These are phyloP conservation scores for Suaeda aralocaspica DNA, from an alignment of 148 eudicot genomes.

Conservation along the genomic window DNA sequence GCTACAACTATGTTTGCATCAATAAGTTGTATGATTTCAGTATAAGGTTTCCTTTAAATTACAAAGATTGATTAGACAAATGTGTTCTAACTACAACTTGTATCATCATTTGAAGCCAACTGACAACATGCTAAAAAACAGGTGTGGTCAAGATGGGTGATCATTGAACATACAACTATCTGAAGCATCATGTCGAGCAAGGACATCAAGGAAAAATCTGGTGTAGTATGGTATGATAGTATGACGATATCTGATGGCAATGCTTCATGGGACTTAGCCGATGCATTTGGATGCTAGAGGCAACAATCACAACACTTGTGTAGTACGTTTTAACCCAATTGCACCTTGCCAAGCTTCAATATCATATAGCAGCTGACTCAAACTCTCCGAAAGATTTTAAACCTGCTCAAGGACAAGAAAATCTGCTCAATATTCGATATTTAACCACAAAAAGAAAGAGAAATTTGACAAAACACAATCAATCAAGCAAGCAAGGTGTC, in stretches of 20 bases:
- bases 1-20: not conserved
- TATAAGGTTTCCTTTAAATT: not conserved
- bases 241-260: not conserved
- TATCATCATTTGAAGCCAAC: not conserved
- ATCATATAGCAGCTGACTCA: slow-evolving; percentile 12
- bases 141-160: not conserved
- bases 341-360: slow-evolving; percentile 1
- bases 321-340: not conserved
- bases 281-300: slow-evolving; percentile 8
- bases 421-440: too few relatives aligned
- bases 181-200: not conserved
- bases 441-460: slow-evolving; percentile 6
- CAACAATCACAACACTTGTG: slow-evolving; percentile 3
- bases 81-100: not conserved
- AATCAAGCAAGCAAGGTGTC: not conserved
- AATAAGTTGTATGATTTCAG: not conserved
- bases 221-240: not conserved
- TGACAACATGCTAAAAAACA: not conserved
- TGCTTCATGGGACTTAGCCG: not conserved
- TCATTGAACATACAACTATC: not conserved
- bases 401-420: slow-evolving; percentile 28
- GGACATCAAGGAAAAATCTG: not conserved
- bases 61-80: not conserved
- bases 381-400: slow-evolving; percentile 19
- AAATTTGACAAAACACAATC: not conserved